Evolutionary conservation across 139 green algal species (phyloP), one percentile per base, ranked within the genome.

Genomic region (Yamagishiella unicocca): DNA sequence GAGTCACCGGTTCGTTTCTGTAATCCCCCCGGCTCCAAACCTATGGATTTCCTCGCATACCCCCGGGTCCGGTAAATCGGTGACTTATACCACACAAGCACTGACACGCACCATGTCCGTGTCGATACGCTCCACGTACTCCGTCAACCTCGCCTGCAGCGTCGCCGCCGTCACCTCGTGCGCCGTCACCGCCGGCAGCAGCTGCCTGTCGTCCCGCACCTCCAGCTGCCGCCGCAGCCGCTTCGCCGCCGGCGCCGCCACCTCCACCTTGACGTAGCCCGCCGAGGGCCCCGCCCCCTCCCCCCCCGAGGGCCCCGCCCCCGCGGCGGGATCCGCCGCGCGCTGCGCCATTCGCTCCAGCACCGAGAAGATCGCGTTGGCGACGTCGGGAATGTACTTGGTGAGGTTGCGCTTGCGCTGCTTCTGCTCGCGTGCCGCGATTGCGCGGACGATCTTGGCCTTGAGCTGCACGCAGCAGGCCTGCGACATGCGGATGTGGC

Each of bases 81-180:
- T n/a, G n/a, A n/a, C n/a, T n/a, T n/a, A n/a, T n/a, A n/a, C n/a
- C n/a, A n/a, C n/a, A n/a, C n/a, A n/a, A n/a, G n/a, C n/a, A n/a
- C n/a, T n/a, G n/a, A n/a, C n/a, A n/a, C n/a, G n/a, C 90, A 96
- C 95, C 96, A 97, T 93, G 91, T 98, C 95, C 14, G 91, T 96
- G 90, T 98, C 96, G 17, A 99, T 96, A 42, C 95, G 93, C 83
- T 99, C 95, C 37, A 99, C 96, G 84, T 99, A 94, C 86, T 98
- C 93, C 5, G 83, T 90, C 31, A 99, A 94, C 77, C 92, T 93
- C 29, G 84, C 33, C 33, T 83, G 85, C 77, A 99, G 87, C 8
- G 80, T 93, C 4, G 88, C 84, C 80, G 38, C 64, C 7, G 73
- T 43, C 55, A 94, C 74, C 55, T 93, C 85, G 24, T 93, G 87